phyloP scores from a whole-genome alignment of 2,329 filamentous ascomycete genomes.

The Penicillium corylophilum region DNA sequence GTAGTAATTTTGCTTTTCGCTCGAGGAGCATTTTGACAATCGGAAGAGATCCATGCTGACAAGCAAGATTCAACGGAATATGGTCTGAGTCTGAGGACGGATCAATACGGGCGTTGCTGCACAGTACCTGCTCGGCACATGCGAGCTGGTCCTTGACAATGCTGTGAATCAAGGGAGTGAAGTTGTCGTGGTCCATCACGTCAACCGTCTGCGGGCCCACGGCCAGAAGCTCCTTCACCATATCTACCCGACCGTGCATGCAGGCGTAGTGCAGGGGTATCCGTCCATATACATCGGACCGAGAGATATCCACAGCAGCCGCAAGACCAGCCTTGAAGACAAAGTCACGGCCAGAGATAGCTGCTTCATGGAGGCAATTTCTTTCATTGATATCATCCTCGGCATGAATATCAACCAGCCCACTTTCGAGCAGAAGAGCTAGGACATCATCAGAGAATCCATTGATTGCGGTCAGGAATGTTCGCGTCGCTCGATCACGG shows the following conservation, averaged over 20 bases:
- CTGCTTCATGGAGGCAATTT: conserved; percentile 94
- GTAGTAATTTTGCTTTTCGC: conserved; percentile 76
- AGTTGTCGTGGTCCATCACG: conserved; percentile 92
- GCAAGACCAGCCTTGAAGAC: conserved; percentile 75
- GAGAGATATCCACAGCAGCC: conserved; percentile 71
- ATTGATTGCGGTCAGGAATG: conserved; percentile 85
- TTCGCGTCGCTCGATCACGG: conserved; percentile 77
- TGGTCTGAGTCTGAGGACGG: conserved; percentile 85
- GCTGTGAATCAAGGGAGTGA: conserved; percentile 90
- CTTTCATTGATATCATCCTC: conserved; percentile 98
- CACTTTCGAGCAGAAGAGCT: conserved; percentile 73
- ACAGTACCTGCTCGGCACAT: conserved; percentile 76
- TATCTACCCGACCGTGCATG: conserved; percentile 85
- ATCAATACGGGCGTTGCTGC: conserved; percentile 78
- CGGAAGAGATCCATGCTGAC: conserved; percentile 82
- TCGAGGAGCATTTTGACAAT: conserved; percentile 84
- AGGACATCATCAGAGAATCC: conserved; percentile 78
- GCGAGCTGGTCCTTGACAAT: conserved; percentile 83
- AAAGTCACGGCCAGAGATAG: conserved; percentile 82
- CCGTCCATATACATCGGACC: conserved; percentile 89
- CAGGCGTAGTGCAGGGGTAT: conserved; percentile 94
- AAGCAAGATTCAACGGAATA: conserved; percentile 90
- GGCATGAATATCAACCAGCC: conserved; percentile 82
- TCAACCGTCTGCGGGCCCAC: conserved; percentile 75
- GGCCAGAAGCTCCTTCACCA: conserved; percentile 71